A percentile compares a stretch with the other conserved stretches of the same genome.
phyloP scores from a whole-genome alignment of 1,284 basidiomycete genomes.

The Coriolopsis trogii region DNA sequence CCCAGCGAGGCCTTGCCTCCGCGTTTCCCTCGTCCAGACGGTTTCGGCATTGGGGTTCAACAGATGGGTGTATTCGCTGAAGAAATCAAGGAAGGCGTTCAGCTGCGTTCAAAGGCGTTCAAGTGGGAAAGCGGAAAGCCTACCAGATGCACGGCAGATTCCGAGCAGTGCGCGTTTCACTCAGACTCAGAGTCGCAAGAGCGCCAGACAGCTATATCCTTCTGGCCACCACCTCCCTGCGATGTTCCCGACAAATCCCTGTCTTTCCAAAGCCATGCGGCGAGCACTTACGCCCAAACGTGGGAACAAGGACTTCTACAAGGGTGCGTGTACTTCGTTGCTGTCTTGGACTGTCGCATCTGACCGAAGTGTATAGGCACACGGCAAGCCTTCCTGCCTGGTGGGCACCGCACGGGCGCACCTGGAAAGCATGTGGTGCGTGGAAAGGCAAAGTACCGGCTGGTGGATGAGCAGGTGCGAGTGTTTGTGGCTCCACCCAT shows the following conservation, averaged over 20 bases:
- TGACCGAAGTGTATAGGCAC: constrained; percentile 56
- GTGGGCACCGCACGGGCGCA: constrained; percentile 85
- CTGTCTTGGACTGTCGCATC: neutral
- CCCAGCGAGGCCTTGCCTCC: constrained; percentile 12
- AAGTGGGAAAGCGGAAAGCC: neutral
- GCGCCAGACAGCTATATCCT: neutral
- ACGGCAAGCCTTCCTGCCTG: constrained; percentile 78
- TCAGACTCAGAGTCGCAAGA: too few species aligned
- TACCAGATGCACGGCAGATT: neutral
- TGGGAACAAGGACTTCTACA: constrained; percentile 94
- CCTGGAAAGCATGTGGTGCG: constrained; percentile 80
- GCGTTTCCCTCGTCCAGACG: constrained; percentile 12
- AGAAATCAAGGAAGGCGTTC: too few species aligned
- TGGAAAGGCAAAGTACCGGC: constrained; percentile 77
- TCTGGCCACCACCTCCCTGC: constrained; percentile 17
- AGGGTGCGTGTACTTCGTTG: constrained; percentile 55
- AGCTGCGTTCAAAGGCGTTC: too few species aligned
- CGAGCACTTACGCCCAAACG: constrained; percentile 80
- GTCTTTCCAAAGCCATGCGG: constrained; percentile 80
- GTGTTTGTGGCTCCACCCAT: constrained; percentile 82
- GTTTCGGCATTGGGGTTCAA: constrained; percentile 10
- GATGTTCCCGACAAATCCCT: constrained; percentile 72
- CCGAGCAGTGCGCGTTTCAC: too few species aligned
- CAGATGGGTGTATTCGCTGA: neutral
- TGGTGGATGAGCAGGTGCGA: constrained; percentile 82